Evolutionary conservation across 805 yeast genomes (phyloP), one percentile per base, ranked within the genome.

Genomic region (Saccharomycopsis amapae): DNA sequence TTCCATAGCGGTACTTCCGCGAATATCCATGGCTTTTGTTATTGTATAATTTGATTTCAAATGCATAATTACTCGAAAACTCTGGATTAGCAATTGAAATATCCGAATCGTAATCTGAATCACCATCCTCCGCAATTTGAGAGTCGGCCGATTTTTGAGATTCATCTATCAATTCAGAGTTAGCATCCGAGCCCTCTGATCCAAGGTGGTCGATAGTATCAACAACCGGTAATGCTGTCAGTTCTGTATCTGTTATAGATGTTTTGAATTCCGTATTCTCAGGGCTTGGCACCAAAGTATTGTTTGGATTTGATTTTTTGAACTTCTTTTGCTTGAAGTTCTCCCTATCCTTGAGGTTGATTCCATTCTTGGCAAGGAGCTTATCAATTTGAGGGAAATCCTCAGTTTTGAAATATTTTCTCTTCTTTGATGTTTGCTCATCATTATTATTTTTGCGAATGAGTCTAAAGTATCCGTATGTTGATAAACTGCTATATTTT

Each of bases 81-180:
- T 68, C 68, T 0, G 81, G 79, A 49, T 72, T 69, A 1, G 81
- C 79, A 20, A 73, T 53, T 0, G 81, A 75, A 2, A 73, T 59
- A 51, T 69, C 75, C 0, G 78, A 70, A 23, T 65, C 68, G 51
- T 64, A 66, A 4, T 39, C 48, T 9, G 51, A 20, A 15, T 39
- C 46, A 25, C 20, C 31, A 28, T 37, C 15, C 5, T 28, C 46
- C 3, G 36, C 20, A 35, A 24, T 10, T 23, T 35, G 36, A 18
- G 41, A 24, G 5, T 22, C 18, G 18, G 28, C 15, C 5, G 19
- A 17, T 4, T 13, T n/a, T 5, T 34, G 19, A 18, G 38, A 10
- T 6, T 40, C 18, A 6, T 24, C 31, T 6, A 28, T 22, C 15
- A 25, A 18, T 18, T 38, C 41, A 24, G 15, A 38, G 17, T 38